phyloP scores from a whole-genome alignment of 768 basidiomycete species.

The Pholiota molesta region DNA sequence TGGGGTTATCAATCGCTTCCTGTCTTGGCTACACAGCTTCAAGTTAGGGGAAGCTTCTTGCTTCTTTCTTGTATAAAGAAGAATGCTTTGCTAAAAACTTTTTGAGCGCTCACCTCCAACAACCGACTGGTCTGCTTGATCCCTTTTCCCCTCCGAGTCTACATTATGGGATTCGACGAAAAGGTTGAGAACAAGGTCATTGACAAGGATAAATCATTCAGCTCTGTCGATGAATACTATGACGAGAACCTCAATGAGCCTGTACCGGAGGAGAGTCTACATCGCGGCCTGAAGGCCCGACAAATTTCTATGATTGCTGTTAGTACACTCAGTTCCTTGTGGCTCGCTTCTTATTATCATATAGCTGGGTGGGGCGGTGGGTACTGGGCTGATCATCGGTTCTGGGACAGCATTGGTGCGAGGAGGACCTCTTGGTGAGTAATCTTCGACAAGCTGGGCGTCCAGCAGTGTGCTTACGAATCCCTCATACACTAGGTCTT shows the following conservation, averaged over 20 bases:
- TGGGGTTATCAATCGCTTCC: not conserved
- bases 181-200: constrained; percentile 16
- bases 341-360: not conserved
- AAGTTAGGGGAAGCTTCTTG: not conserved
- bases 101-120: constrained; percentile 2
- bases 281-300: constrained; percentile 52
- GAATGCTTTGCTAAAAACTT: not conserved
- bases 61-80: not conserved
- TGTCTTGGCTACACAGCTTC: not conserved
- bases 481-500: constrained; percentile 22
- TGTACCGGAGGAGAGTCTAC: constrained; percentile 38
- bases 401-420: constrained; percentile 60
- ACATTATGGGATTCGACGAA: constrained; percentile 28
- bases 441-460: constrained; percentile 8
- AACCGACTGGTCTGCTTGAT: not conserved
- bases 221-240: constrained; percentile 22
- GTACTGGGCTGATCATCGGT: constrained; percentile 59
- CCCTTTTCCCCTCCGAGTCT: too few species aligned
- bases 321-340: constrained; percentile 11
- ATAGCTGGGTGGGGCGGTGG: constrained; percentile 52
- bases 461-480: not conserved
- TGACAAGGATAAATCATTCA: constrained; percentile 19
- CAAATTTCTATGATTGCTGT: constrained; percentile 62
- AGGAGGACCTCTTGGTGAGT: constrained; percentile 54
- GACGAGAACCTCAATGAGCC: constrained; percentile 37